phyloP scores from a whole-genome alignment of 1,139 yeast species.

The Pichia sp. region DNA sequence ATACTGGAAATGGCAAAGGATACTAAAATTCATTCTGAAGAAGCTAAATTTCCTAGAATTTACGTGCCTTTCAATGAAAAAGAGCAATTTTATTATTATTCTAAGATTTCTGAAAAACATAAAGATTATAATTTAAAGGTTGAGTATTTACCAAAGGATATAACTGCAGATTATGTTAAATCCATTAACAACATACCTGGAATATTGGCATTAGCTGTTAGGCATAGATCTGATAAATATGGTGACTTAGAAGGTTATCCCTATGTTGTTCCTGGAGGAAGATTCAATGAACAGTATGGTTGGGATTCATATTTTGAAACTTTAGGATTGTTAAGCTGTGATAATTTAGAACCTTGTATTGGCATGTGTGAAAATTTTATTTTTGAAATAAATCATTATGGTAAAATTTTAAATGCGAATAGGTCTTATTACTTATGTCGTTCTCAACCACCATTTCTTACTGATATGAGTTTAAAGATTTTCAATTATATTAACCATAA shows the following conservation, averaged over 20 bases:
- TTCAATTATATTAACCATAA: conserved; percentile 46
- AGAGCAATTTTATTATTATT: conserved; percentile 71
- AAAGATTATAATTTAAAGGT: conserved; percentile 68
- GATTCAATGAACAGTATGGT: conserved; percentile 94
- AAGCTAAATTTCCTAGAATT: conserved; percentile 57
- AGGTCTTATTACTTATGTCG: conserved; percentile 86
- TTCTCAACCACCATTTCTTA: conserved; percentile 96
- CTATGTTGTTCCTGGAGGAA: conserved; percentile 94
- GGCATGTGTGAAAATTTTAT: conserved; percentile 94
- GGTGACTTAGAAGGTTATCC: conserved; percentile 59
- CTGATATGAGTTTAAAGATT: conserved; percentile 81
- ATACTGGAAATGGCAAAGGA: conserved; percentile 72
- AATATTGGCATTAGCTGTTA: conserved; percentile 70
- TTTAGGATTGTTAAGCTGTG: conserved; percentile 70
- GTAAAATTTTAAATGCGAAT: conserved; percentile 91
- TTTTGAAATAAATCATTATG: conserved; percentile 84
- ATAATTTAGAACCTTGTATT: conserved; percentile 60
- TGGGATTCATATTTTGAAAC: conserved; percentile 98
- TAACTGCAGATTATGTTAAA: conserved; percentile 63
- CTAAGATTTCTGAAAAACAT: conserved; percentile 43
- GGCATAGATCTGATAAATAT: conserved; percentile 28
- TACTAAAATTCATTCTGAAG: conserved; percentile 64
- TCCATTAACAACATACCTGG: conserved; percentile 85
- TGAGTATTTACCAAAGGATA: conserved; percentile 58
- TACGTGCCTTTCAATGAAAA: conserved; percentile 67